These are phyloP conservation scores for Selaginella moellendorffii DNA, from an alignment of 75 land plant species.

Conservation along the genomic window DNA sequence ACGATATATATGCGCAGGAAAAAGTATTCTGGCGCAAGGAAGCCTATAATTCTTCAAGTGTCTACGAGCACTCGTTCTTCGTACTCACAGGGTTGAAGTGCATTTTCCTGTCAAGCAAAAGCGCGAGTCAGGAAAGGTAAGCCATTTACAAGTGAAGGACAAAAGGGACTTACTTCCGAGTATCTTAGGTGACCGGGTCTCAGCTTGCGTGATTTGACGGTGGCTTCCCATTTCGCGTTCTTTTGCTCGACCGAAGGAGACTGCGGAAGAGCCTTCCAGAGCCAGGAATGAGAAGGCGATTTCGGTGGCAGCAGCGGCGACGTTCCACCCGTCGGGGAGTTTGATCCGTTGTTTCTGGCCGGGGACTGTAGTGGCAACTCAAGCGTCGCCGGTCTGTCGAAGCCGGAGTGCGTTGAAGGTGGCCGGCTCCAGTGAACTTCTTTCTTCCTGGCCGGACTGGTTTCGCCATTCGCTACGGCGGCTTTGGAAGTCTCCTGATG, in stretches of 20 bases:
- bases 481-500: too few species aligned
- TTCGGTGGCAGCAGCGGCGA: neutral
- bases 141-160: too few species aligned
- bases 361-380: neutral
- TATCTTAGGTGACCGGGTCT: neutral
- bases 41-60: too few species aligned
- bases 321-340: too few species aligned
- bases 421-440: too few species aligned
- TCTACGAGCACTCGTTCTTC: too few species aligned
- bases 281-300: neutral
- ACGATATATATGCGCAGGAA: too few species aligned
- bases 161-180: neutral
- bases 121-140: neutral
- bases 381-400: neutral
- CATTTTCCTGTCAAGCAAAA: neutral
- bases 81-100: neutral
- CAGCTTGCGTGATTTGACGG: neutral
- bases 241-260: neutral
- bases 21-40: too few species aligned
- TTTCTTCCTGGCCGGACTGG: too few species aligned
- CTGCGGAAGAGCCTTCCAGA: too few species aligned
- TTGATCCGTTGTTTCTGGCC: neutral
- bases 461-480: too few species aligned
- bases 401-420: too few species aligned
- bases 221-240: neutral